These are phyloP conservation scores for Suillus luteus DNA, from an alignment of 768 basidiomycete species.

Conservation along the genomic window DNA sequence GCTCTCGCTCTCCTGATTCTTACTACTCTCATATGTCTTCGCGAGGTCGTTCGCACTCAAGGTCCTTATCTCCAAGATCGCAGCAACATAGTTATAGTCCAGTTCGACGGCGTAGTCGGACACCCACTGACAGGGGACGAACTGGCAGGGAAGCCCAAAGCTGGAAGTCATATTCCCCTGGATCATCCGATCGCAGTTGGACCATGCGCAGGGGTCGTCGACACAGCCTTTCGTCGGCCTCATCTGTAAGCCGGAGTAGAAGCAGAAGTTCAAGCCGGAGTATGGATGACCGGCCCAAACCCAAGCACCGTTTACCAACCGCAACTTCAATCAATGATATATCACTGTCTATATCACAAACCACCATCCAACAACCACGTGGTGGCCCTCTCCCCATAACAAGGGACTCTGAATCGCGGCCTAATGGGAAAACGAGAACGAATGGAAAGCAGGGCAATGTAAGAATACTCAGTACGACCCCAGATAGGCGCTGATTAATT, in stretches of 20 bases:
- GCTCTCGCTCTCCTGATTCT: constrained; percentile 62
- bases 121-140: constrained; percentile 49
- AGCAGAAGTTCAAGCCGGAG: constrained; percentile 56
- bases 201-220: constrained; percentile 34
- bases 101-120: constrained; percentile 45
- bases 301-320: constrained; percentile 65
- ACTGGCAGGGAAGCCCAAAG: constrained; percentile 27
- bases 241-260: constrained; percentile 57
- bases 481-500: constrained; percentile 15
- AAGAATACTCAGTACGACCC: constrained; percentile 19
- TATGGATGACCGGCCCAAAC: constrained; percentile 50
- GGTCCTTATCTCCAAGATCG: constrained; percentile 56
- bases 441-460: constrained; percentile 41
- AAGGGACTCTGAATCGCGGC: constrained; percentile 28
- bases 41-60: constrained; percentile 64
- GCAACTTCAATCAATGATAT: constrained; percentile 42
- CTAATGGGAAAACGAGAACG: constrained; percentile 37
- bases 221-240: constrained; percentile 53
- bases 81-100: constrained; percentile 59
- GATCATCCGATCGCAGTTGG: constrained; percentile 44
- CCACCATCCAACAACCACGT: constrained; percentile 24
- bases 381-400: not conserved
- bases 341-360: constrained; percentile 34
- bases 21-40: constrained; percentile 64
- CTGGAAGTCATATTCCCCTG: constrained; percentile 40